These are phyloP conservation scores for Daldinia sp. DNA, from an alignment of 2,329 filamentous ascomycete genomes.

Conservation along the genomic window DNA sequence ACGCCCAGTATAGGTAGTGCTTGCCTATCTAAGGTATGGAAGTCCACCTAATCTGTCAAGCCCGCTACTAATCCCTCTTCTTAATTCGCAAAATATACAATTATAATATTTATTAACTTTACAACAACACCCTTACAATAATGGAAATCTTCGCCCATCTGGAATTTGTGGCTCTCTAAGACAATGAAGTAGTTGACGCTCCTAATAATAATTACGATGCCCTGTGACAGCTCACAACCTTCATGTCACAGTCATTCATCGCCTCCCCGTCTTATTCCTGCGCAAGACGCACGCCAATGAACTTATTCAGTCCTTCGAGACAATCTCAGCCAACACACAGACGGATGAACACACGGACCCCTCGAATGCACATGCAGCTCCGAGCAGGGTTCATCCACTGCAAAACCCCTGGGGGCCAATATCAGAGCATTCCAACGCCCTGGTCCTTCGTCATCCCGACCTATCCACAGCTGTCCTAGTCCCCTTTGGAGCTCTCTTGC, in stretches of 20 bases:
- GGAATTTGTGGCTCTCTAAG: constrained; percentile 26
- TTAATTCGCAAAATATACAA: constrained; percentile 7
- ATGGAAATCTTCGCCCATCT: constrained; percentile 4
- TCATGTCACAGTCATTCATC: constrained; percentile 30
- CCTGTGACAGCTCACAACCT: constrained; percentile 26
- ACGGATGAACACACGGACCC: constrained; percentile 35
- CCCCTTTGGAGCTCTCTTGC: constrained; percentile 39
- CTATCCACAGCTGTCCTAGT: constrained; percentile 32
- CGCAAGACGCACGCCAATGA: constrained; percentile 9
- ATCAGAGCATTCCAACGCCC: constrained; percentile 42
- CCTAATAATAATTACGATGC: constrained; percentile 19
- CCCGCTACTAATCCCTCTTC: neutral
- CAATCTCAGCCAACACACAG: constrained; percentile 46
- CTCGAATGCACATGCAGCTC: constrained; percentile 43
- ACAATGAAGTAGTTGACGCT: constrained; percentile 16
- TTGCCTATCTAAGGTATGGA: neutral
- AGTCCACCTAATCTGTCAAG: constrained; percentile 9
- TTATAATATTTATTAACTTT: neutral
- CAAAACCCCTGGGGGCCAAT: constrained; percentile 38
- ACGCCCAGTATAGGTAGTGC: neutral
- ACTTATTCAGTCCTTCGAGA: constrained; percentile 30
- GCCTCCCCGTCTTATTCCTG: constrained; percentile 29
- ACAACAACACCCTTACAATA: constrained; percentile 11
- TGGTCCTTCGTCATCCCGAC: constrained; percentile 48
- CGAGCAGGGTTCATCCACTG: constrained; percentile 39